Evolutionary conservation across 2,329 filamentous ascomycete genomes (phyloP).

Genomic region (Cytospora mali): DNA sequence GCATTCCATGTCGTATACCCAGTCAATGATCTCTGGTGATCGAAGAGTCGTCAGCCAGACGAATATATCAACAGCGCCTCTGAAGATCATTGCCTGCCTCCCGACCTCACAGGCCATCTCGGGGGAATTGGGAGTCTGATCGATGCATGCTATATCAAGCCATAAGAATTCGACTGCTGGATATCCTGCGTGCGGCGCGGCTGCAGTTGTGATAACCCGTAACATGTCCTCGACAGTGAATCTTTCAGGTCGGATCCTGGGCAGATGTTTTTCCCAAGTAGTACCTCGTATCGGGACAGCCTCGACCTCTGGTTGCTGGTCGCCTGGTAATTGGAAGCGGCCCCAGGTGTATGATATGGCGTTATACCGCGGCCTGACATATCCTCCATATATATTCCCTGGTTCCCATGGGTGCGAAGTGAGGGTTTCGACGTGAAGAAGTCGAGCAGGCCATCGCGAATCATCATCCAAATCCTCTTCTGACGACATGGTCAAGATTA

Average conservation of each 20-base stretch:
- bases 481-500: no score
- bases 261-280: not conserved
- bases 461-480: no score
- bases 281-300: not conserved
- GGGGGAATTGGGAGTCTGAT: not conserved
- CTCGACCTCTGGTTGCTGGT: no score
- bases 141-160: not conserved
- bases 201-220: no score
- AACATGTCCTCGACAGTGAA: no score
- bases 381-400: not conserved
- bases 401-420: not conserved
- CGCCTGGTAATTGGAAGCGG: no score
- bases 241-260: no score
- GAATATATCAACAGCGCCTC: not conserved
- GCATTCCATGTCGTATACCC: no score
- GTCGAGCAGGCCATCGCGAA: no score
- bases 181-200: no score
- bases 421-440: not conserved
- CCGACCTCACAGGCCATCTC: not conserved
- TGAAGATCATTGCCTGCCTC: not conserved
- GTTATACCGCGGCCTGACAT: not conserved
- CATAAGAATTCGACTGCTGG: not conserved
- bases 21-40: no score
- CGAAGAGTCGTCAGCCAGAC: no score
- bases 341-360: not conserved